Evolutionary conservation across 2,329 filamentous ascomycete species (phyloP).

Genomic region (Diaporthe humulicola): DNA sequence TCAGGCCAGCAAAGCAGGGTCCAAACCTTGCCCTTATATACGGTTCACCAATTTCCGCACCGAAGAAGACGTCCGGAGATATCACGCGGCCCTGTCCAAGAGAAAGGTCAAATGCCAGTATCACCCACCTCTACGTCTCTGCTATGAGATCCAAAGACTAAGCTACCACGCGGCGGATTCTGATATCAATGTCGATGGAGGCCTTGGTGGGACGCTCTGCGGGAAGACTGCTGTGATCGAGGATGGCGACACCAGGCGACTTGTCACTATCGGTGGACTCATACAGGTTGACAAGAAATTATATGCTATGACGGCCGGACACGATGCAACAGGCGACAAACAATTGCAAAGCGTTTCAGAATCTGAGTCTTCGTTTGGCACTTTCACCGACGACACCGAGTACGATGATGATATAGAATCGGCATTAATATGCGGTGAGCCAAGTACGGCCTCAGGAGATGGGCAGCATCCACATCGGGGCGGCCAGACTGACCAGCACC

Average conservation of each 20-base stretch:
- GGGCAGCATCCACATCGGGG: not conserved
- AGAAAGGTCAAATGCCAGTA: not conserved
- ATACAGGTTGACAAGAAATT: not conserved
- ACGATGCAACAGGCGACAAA: not conserved
- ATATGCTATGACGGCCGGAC: not conserved
- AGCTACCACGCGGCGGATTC: not conserved
- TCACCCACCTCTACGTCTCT: not conserved
- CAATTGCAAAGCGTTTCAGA: not conserved
- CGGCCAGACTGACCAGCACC: not conserved
- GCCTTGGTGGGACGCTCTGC: not conserved
- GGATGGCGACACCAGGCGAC: not conserved
- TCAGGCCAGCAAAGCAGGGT: too few relatives aligned
- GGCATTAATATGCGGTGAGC: not conserved
- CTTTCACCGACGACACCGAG: not conserved
- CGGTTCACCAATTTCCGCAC: not conserved
- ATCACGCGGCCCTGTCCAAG: not conserved
- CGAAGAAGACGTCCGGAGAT: not conserved
- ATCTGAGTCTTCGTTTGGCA: not conserved
- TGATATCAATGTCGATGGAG: not conserved
- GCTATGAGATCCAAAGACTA: not conserved
- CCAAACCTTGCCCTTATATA: not conserved
- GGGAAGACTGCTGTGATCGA: not conserved
- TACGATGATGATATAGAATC: slow-evolving; percentile 8
- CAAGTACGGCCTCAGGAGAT: not conserved
- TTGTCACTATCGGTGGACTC: not conserved